Evolutionary conservation across 1,139 yeast species (phyloP).

Genomic region (Debaryomycetaceae sp.): DNA sequence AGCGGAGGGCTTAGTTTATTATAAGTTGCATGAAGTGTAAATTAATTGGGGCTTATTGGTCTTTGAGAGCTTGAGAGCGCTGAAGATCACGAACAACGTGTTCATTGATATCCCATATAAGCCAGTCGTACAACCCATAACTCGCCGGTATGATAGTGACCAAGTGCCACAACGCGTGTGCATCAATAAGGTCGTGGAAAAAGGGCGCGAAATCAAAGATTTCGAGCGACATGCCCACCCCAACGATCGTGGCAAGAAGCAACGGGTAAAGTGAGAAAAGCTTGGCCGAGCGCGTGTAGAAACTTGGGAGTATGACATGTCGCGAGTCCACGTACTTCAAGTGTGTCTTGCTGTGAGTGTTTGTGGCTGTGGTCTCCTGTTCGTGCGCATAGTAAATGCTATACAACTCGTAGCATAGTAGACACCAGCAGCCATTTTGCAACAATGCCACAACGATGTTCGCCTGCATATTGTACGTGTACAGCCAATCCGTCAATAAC

Average conservation of each 20-base stretch:
- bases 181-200: constrained; percentile 65
- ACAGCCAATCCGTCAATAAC: constrained; percentile 75
- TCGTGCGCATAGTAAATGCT: constrained; percentile 23
- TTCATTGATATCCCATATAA: constrained; percentile 40
- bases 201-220: constrained; percentile 82
- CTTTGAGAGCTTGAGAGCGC: constrained; percentile 13
- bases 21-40: neutral
- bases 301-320: constrained; percentile 26
- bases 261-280: constrained; percentile 40
- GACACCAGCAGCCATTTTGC: constrained; percentile 52
- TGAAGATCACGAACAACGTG: constrained; percentile 23
- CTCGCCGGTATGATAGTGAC: constrained; percentile 63
- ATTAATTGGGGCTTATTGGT: constrained; percentile 8
- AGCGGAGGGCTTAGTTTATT: no score
- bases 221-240: constrained; percentile 80
- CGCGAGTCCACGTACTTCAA: constrained; percentile 22
- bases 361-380: constrained; percentile 14
- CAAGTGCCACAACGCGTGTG: constrained; percentile 92
- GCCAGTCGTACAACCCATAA: constrained; percentile 47
- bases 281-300: constrained; percentile 35
- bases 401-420: constrained; percentile 32
- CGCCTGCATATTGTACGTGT: constrained; percentile 91
- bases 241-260: constrained; percentile 46
- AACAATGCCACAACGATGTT: constrained; percentile 73
- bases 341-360: constrained; percentile 15